Base-by-base conservation (phyloP, 352 stramenopile species). In the Pythium dissotocum region DNA sequence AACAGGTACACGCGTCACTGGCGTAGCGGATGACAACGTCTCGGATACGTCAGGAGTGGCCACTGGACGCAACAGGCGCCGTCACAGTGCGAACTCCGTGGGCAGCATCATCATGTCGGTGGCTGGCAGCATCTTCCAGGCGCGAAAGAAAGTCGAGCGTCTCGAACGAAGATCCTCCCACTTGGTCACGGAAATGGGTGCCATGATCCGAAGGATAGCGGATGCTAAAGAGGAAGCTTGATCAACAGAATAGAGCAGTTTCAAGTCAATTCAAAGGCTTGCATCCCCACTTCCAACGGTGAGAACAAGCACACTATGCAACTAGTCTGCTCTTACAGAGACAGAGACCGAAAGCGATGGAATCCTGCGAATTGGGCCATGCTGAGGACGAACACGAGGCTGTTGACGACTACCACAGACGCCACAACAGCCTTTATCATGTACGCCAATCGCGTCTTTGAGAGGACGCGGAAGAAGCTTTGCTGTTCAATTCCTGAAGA, bases 61-160 rank as follows among this genome's bases (percentile, higher is more conserved):
- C 12, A 51, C 4, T 9, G n/a, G 24, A 4, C 38, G 49, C 12
- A 58, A 54, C 2, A 42, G 40, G 40, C 67, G 79, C 33, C 69
- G 79, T 36, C 74, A 88, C 49, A 90, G 79, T 51, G 77, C 69
- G n/a, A 75, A 72, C 4, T 90, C 82, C 2, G 72, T 90, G 30
- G 67, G 79, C n/a, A 89, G 78, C 55, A 77, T 90, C 28, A 64
- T 92, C 58, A 87, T 80, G 62, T 89, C 80, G 13, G 74, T 89
- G 55, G 75, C 72, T 1, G 73, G 71, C 2, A 83, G 63, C 33
- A 73, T 90, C 38, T 85, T 91, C 69, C 75, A 80, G 52, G 32
- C 70, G 0, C 58, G 66, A 14, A 75, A 82, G 35, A 77, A 84
- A 6, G 55, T 33, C 9, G 75, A 72, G 13, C 70, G 71, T 24